Evolutionary conservation across 2,329 filamentous ascomycete genomes (phyloP), one percentile per base, ranked within the genome.

Genomic region (Talaromyces sp.): DNA sequence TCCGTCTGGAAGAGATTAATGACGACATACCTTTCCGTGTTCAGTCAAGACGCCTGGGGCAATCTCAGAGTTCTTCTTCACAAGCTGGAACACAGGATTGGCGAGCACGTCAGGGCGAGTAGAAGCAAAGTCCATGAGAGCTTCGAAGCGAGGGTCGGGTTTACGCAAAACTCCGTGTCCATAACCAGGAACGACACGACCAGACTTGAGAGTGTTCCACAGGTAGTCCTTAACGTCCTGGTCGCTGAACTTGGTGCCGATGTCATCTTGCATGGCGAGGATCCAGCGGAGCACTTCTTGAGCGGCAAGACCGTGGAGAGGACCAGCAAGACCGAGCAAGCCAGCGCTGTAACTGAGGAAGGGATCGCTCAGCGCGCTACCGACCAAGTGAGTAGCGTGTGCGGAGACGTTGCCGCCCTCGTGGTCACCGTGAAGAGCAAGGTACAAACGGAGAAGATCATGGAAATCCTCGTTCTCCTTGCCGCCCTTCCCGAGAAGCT

Each of bases 211-310:
- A 0, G 93, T 96, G 7, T 85, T 84, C 93, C 93, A 98, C 64
- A 98, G 87, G 79, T 97, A 97, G 71, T 90, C 86, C 68, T 88
- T 89, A 67, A 99, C 89, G 69, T 96, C 91, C 67, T 90, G 81
- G 67, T 95, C 89, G 4, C 85, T 87, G 81, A 93, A 93, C 60
- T 84, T 84, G 58, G 83, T 82, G 64, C 92, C 92, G 66, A 99
- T 93, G 68, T 86, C 81, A 52, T 93, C 87, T 81, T 96, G 90
- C 95, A 99, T 98, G 77, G 96, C 90, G 61, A 97, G 77, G 71
- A 97, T 96, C 91, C 93, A 99, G 73, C 95, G 90, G 66, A 99
- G 87, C 40, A 98, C 95, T 76, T 99, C 95, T 78, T 99, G 95
- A 6, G 95, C 95, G 57, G 95, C 95, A 64, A 99, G 87, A 63